Evolutionary conservation across 2,329 filamentous ascomycete species (phyloP).

Genomic region (Exophiala sp.): DNA sequence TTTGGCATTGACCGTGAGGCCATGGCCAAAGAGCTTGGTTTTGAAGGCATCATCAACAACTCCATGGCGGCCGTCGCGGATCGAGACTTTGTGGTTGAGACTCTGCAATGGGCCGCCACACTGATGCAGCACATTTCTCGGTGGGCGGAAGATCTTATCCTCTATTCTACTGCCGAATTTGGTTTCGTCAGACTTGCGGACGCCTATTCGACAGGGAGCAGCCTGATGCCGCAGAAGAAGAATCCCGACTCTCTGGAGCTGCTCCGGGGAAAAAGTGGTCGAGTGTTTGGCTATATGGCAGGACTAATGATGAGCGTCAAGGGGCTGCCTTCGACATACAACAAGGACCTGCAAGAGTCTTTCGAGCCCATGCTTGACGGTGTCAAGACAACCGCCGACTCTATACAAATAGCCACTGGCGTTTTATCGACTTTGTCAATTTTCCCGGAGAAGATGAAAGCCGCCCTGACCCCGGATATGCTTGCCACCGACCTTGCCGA

Average conservation of each 20-base stretch:
- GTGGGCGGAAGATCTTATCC: slow-evolving; percentile 82
- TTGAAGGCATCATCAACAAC: slow-evolving; percentile 68
- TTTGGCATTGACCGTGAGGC: slow-evolving; percentile 77
- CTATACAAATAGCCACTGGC: slow-evolving; percentile 76
- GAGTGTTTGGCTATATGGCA: slow-evolving; percentile 76
- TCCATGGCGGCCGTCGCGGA: slow-evolving; percentile 72
- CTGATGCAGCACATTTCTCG: slow-evolving; percentile 76
- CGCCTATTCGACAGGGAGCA: slow-evolving; percentile 73
- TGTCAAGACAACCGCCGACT: slow-evolving; percentile 73
- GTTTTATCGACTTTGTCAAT: slow-evolving; percentile 70
- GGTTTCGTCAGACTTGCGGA: slow-evolving; percentile 73
- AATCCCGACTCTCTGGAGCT: slow-evolving; percentile 73
- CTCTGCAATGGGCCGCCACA: slow-evolving; percentile 73
- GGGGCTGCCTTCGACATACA: slow-evolving; percentile 77
- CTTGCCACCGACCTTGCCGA: slow-evolving; percentile 59
- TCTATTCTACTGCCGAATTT: slow-evolving; percentile 75
- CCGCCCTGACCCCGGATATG: slow-evolving; percentile 77
- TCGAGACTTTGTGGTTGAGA: slow-evolving; percentile 79
- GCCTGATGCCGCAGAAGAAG: slow-evolving; percentile 81
- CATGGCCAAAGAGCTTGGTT: slow-evolving; percentile 77
- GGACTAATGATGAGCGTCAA: slow-evolving; percentile 74
- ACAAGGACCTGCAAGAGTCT: slow-evolving; percentile 88
- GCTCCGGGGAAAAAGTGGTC: slow-evolving; percentile 71
- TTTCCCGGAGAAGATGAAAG: slow-evolving; percentile 71
- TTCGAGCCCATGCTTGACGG: slow-evolving; percentile 82